Percentiles rank a stretch among this genome's conserved stretches.
These are phyloP conservation scores for Marasmius fiardii DNA, from an alignment of 1,284 basidiomycete genomes.

Conservation along the genomic window DNA sequence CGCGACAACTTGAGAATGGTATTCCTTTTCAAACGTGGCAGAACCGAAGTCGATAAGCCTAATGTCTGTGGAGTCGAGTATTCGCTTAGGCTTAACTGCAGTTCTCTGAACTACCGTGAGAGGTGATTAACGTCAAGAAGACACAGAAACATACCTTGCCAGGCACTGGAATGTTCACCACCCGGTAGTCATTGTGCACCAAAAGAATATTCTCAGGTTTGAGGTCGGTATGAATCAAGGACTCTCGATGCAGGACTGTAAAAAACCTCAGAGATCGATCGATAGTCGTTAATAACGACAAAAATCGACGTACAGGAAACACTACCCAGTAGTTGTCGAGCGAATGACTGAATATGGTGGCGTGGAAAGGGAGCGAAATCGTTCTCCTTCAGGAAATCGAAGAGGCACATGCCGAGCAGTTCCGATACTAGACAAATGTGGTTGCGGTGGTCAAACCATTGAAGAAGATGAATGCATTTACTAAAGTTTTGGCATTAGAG, in stretches of 20 bases:
- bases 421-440: slow-evolving; percentile 99
- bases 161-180: slow-evolving; percentile 51
- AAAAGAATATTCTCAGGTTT: slow-evolving; percentile 99
- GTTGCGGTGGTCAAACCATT: slow-evolving; percentile 96
- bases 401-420: slow-evolving; percentile 95
- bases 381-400: slow-evolving; percentile 99
- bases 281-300: slow-evolving; percentile 6
- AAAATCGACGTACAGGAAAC: slow-evolving; percentile 78
- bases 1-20: slow-evolving; percentile 96
- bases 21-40: slow-evolving; percentile 97
- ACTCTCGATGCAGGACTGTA: slow-evolving; percentile 87
- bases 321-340: slow-evolving; percentile 87
- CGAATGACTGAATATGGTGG: slow-evolving; percentile 95
- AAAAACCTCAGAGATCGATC: slow-evolving; percentile 13
- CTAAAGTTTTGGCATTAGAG: slow-evolving; percentile 38
- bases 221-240: slow-evolving; percentile 95
- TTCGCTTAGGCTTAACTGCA: slow-evolving; percentile 61
- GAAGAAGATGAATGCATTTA: slow-evolving; percentile 96
- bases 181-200: slow-evolving; percentile 79
- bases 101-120: slow-evolving; percentile 44
- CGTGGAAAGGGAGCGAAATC: slow-evolving; percentile 95
- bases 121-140: slow-evolving; percentile 3
- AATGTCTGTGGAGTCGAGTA: slow-evolving; percentile 89
- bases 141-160: slow-evolving; percentile 47
- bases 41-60: slow-evolving; percentile 98